Evolutionary conservation across 768 basidiomycete genomes (phyloP).

Genomic region (Macrolepiota fuliginosa): DNA sequence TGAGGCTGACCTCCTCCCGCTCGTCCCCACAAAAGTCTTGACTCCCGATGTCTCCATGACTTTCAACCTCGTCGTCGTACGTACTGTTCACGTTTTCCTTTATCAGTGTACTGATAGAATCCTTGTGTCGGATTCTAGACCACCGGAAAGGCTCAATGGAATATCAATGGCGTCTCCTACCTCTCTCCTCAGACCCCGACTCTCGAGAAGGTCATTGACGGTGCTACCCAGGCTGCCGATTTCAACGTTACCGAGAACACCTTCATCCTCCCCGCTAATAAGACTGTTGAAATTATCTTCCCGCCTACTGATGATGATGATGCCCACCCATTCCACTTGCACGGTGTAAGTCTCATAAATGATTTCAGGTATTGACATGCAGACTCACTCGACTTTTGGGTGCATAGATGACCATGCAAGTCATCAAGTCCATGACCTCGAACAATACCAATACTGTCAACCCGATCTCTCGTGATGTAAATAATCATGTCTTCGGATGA

Average conservation of each 20-base stretch:
- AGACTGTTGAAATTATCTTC: conserved; percentile 24
- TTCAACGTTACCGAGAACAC: conserved; percentile 28
- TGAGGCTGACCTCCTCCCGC: conserved; percentile 37
- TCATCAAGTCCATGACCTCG: conserved; percentile 27
- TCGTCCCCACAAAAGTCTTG: conserved; percentile 18
- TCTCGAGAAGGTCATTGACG: conserved; percentile 25
- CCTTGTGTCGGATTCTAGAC: neutral
- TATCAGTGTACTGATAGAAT: conserved; percentile 5
- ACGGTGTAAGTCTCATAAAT: conserved; percentile 9
- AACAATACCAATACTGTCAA: conserved; percentile 43
- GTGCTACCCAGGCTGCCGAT: conserved; percentile 16
- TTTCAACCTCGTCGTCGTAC: conserved; percentile 29
- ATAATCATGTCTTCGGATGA: conserved; percentile 18
- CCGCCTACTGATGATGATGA: conserved; percentile 23
- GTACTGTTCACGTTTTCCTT: conserved; percentile 6
- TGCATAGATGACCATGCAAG: conserved; percentile 8
- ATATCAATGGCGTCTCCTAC: conserved; percentile 31
- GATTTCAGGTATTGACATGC: neutral
- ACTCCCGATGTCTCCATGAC: conserved; percentile 20
- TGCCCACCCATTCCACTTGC: conserved; percentile 16
- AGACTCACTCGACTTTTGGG: neutral
- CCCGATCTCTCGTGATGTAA: conserved; percentile 57
- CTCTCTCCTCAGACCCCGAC: conserved; percentile 23
- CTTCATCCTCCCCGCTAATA: conserved; percentile 22
- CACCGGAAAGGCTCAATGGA: conserved; percentile 23